These are phyloP conservation scores for Biscutella laevigata DNA, from an alignment of 441 rosid species.

Conservation along the genomic window DNA sequence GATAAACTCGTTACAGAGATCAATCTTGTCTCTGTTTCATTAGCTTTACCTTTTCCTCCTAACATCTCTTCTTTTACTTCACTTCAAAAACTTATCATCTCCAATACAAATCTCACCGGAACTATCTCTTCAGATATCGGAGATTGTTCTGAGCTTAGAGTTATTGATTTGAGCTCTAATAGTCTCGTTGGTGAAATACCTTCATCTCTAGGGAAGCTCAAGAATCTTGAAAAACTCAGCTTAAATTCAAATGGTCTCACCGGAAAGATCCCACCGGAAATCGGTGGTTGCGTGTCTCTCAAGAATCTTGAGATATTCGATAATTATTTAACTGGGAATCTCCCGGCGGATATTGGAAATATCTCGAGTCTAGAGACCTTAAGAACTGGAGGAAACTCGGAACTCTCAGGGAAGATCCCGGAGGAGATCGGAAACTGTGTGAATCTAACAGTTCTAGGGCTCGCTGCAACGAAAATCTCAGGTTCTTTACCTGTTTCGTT, in stretches of 20 bases:
- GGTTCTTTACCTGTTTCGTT: constrained; percentile 46
- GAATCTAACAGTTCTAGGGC: constrained; percentile 43
- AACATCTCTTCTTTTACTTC: constrained; percentile 38
- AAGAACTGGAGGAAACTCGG: constrained; percentile 60
- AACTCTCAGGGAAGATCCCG: constrained; percentile 47
- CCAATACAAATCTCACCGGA: constrained; percentile 53
- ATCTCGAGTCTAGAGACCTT: constrained; percentile 37
- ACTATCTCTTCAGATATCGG: constrained; percentile 37
- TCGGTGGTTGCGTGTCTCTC: constrained; percentile 42
- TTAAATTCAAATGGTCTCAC: constrained; percentile 52
- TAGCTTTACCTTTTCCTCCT: constrained; percentile 51
- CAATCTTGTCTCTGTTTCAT: constrained; percentile 39
- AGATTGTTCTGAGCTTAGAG: constrained; percentile 32
- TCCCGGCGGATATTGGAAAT: constrained; percentile 44
- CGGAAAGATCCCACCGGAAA: constrained; percentile 44
- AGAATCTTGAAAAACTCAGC: constrained; percentile 41
- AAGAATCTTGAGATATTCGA: constrained; percentile 46
- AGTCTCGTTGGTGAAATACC: constrained; percentile 55
- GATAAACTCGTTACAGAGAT: constrained; percentile 42
- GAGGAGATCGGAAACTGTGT: constrained; percentile 47
- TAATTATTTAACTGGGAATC: constrained; percentile 39
- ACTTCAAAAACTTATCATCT: constrained; percentile 44
- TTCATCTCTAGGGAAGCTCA: constrained; percentile 41
- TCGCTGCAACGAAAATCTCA: constrained; percentile 48
- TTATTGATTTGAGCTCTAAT: constrained; percentile 48